Percentiles rank a stretch among this genome's conserved stretches.
phyloP scores from a whole-genome alignment of 306 rosid genomes.

The Cucurbita moschata region DNA sequence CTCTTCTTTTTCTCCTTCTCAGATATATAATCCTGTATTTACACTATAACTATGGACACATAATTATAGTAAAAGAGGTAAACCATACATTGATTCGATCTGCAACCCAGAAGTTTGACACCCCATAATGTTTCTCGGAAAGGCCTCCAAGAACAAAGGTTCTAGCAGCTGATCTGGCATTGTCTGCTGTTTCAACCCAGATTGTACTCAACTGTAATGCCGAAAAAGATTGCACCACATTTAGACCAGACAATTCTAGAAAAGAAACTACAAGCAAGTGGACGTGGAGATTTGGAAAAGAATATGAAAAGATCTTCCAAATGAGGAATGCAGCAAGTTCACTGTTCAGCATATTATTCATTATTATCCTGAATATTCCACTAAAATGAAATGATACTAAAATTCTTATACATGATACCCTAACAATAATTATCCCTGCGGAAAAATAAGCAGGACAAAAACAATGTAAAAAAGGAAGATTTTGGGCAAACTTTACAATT shows the following conservation, averaged over 20 bases:
- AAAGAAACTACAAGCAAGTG: not conserved
- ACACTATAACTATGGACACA: not conserved
- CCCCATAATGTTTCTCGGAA: slow-evolving; percentile 67
- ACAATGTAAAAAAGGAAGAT: not conserved
- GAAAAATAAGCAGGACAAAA: not conserved
- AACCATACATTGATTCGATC: slow-evolving; percentile 71
- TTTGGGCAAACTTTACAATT: not conserved
- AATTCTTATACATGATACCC: not conserved
- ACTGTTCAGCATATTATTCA: not conserved
- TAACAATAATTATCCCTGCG: not conserved
- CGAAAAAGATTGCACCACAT: not conserved
- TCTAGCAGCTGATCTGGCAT: slow-evolving; percentile 88
- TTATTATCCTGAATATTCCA: not conserved
- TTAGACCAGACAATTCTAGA: slow-evolving; percentile 1
- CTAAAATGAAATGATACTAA: not conserved
- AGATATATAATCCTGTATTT: not conserved
- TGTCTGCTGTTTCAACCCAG: slow-evolving; percentile 98
- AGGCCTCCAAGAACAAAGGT: slow-evolving; percentile 84
- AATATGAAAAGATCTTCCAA: not conserved
- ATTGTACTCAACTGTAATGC: slow-evolving; percentile 74
- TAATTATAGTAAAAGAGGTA: not conserved
- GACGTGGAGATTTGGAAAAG: not conserved
- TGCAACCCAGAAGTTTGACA: slow-evolving; percentile 65
- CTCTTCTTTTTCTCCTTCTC: not conserved
- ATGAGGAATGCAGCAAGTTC: not conserved